phyloP scores from a whole-genome alignment of 1,284 basidiomycete species.

The Puccinia triticina region DNA sequence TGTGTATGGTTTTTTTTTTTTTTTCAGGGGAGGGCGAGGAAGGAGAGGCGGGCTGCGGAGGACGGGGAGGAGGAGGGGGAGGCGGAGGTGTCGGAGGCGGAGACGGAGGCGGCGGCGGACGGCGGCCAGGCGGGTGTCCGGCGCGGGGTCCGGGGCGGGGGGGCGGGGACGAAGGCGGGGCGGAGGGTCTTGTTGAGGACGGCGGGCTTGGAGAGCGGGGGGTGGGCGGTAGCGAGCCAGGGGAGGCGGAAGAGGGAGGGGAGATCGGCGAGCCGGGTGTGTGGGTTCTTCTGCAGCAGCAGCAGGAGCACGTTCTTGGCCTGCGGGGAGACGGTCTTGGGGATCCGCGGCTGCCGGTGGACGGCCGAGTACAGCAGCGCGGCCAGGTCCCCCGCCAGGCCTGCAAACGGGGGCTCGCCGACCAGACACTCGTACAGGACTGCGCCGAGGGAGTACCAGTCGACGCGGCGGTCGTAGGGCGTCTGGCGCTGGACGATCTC shows the following conservation, averaged over 20 bases:
- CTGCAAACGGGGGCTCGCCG: slow-evolving; percentile 54
- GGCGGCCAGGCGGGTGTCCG: background rate
- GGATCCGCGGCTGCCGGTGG: slow-evolving; percentile 52
- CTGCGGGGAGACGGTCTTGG: background rate
- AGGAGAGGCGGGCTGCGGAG: too few species aligned
- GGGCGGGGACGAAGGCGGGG: background rate
- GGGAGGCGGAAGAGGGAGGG: background rate
- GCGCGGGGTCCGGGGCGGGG: background rate
- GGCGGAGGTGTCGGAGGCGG: background rate
- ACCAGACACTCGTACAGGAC: slow-evolving; percentile 54
- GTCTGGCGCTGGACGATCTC: slow-evolving; percentile 54
- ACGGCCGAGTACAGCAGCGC: slow-evolving; percentile 55
- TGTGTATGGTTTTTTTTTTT: too few species aligned
- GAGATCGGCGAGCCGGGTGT: background rate
- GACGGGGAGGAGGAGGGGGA: background rate
- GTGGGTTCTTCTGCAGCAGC: background rate
- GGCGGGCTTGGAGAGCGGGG: background rate
- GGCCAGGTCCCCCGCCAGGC: slow-evolving; percentile 29
- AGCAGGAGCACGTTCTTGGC: background rate
- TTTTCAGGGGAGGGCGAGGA: too few species aligned
- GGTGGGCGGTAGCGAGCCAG: background rate
- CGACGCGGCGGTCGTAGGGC: slow-evolving; percentile 55
- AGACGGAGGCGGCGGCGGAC: background rate
- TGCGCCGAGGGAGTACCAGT: slow-evolving; percentile 55
- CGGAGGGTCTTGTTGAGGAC: background rate